A percentile compares a stretch with the other conserved stretches of the same genome.
Evolutionary conservation across 2,329 filamentous ascomycete species (phyloP).

Genomic region (Fusarium nurragi): DNA sequence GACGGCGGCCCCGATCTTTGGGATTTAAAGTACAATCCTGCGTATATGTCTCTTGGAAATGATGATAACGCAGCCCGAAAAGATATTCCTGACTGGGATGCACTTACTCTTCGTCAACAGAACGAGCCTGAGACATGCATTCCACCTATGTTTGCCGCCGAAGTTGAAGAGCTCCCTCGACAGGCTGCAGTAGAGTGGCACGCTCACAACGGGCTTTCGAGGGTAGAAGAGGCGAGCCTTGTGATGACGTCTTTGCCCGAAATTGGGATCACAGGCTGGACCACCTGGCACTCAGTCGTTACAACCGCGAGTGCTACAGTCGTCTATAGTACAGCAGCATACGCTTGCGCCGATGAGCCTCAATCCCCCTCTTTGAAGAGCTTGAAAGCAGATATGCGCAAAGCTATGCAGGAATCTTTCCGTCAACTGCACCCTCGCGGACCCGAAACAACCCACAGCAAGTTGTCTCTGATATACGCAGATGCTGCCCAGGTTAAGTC

Average conservation of each 20-base stretch:
- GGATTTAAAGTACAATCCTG: constrained; percentile 69
- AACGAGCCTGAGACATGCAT: constrained; percentile 50
- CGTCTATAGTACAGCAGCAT: constrained; percentile 47
- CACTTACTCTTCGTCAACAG: constrained; percentile 51
- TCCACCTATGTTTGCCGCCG: constrained; percentile 77
- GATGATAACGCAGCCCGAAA: constrained; percentile 40
- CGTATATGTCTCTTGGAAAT: constrained; percentile 55
- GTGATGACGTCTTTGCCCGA: constrained; percentile 39
- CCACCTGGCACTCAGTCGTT: constrained; percentile 45
- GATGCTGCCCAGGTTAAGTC: constrained; percentile 38
- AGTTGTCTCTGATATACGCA: constrained; percentile 48
- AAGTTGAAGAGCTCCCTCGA: constrained; percentile 81
- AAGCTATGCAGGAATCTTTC: constrained; percentile 40
- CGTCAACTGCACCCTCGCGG: constrained; percentile 27
- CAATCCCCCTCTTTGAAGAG: background rate
- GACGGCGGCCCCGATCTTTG: constrained; percentile 71
- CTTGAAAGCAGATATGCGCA: constrained; percentile 32
- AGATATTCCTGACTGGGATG: constrained; percentile 62
- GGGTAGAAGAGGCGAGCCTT: constrained; percentile 43
- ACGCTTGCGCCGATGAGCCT: background rate
- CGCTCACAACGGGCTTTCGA: constrained; percentile 67
- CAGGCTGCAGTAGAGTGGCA: constrained; percentile 85
- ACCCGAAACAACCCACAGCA: constrained; percentile 3
- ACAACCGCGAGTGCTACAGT: constrained; percentile 33
- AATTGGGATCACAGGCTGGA: constrained; percentile 40